Evolutionary conservation across 164 flowering plant species (phyloP).

Genomic region (Pachysandra terminalis): DNA sequence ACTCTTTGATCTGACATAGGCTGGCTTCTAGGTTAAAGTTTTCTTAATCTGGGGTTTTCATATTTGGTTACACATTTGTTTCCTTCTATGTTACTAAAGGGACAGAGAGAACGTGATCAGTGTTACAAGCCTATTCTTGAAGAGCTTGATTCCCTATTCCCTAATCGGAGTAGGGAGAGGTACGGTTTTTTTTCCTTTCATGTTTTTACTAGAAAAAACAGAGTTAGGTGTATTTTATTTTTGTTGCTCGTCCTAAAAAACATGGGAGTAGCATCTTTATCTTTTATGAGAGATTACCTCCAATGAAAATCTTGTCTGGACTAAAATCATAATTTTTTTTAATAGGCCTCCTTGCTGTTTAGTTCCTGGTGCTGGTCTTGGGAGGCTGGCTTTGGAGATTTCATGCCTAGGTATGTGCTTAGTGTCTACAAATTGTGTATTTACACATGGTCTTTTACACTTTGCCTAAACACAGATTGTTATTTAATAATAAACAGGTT

Average conservation of each 20-base stretch:
- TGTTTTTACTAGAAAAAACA: not conserved
- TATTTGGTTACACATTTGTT: not conserved
- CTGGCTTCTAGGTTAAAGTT: not conserved
- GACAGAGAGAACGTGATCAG: conserved; percentile 83
- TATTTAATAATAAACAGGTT: conserved; percentile 51
- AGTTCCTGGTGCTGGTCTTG: conserved; percentile 99
- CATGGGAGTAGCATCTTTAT: not conserved
- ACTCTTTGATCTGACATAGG: conserved; percentile 13
- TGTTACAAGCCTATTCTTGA: conserved; percentile 94
- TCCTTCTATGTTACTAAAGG: conserved; percentile 37
- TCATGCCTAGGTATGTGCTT: conserved; percentile 69
- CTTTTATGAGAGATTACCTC: not conserved
- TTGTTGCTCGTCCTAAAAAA: not conserved
- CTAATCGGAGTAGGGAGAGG: conserved; percentile 61
- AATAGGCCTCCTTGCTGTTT: conserved; percentile 85
- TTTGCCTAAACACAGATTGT: not conserved
- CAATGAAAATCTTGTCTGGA: not conserved
- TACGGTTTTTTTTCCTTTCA: conserved; percentile 13
- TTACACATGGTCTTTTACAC: not conserved
- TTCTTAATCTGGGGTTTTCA: not conserved
- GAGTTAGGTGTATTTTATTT: too few species aligned
- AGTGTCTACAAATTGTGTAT: not conserved
- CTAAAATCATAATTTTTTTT: conserved; percentile 1
- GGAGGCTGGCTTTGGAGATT: conserved; percentile 91
- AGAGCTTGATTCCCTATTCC: conserved; percentile 77